A percentile compares a stretch with the other conserved stretches of the same genome.
These are phyloP conservation scores for Durotheca rogersii DNA, from an alignment of 495 filamentous ascomycete genomes.

Conservation along the genomic window DNA sequence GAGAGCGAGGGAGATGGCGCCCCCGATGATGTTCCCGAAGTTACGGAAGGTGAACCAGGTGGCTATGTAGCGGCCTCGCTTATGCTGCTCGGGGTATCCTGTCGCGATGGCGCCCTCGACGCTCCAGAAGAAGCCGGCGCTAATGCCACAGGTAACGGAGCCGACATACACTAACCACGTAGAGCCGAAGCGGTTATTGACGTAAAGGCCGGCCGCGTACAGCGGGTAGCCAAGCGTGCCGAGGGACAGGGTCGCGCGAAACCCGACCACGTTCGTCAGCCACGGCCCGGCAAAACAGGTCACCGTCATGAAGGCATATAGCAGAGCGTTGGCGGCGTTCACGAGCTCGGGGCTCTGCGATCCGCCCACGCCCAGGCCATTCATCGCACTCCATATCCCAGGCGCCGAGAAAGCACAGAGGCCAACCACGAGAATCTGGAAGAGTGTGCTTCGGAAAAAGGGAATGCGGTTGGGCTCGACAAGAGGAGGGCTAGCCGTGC, in stretches of 20 bases:
- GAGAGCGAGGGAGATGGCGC: constrained; percentile 48
- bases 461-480: background rate
- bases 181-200: constrained; percentile 50
- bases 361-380: constrained; percentile 50
- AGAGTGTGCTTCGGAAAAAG: constrained; percentile 25
- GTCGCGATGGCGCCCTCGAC: constrained; percentile 53
- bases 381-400: constrained; percentile 54
- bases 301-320: constrained; percentile 45
- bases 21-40: constrained; percentile 51
- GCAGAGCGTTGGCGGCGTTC: constrained; percentile 54
- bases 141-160: constrained; percentile 48
- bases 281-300: constrained; percentile 50
- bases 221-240: constrained; percentile 51
- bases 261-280: constrained; percentile 45
- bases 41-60: constrained; percentile 54
- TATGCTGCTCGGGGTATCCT: constrained; percentile 50
- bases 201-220: constrained; percentile 50
- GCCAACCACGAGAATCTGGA: constrained; percentile 28
- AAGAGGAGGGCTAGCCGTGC: background rate
- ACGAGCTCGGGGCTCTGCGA: constrained; percentile 47
- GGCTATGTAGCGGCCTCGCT: constrained; percentile 49
- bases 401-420: constrained; percentile 36
- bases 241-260: constrained; percentile 48
- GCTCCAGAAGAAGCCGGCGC: constrained; percentile 50
- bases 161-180: constrained; percentile 53